These are phyloP conservation scores for Mortierella sp. DNA, from an alignment of 371 early-diverging fungal genomes.

Conservation along the genomic window DNA sequence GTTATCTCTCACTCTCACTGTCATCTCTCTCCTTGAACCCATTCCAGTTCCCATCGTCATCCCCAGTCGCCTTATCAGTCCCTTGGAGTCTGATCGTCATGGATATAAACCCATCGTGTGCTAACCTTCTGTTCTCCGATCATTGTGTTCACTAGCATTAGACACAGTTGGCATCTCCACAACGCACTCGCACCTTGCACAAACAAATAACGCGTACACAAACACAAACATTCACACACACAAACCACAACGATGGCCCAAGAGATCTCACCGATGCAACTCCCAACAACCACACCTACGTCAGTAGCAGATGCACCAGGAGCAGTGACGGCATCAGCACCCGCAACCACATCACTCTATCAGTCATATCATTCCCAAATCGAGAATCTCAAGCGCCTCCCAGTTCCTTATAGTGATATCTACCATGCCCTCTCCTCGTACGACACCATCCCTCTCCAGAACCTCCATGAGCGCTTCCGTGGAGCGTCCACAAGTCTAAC, in stretches of 20 bases:
- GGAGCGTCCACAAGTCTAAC: constrained; percentile 53
- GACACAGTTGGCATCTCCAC: no score
- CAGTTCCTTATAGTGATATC: constrained; percentile 54
- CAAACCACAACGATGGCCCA: constrained; percentile 3
- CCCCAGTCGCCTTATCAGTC: no score
- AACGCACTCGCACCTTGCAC: no score
- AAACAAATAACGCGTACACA: neutral
- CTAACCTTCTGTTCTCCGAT: no score
- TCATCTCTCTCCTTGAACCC: no score
- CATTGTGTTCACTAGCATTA: no score
- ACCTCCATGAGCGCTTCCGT: constrained; percentile 53
- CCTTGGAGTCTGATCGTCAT: no score
- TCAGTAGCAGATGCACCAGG: constrained; percentile 1
- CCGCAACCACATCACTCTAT: constrained; percentile 22
- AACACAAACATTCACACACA: constrained; percentile 9
- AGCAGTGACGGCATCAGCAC: constrained; percentile 11
- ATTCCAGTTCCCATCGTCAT: no score
- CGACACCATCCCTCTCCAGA: constrained; percentile 56
- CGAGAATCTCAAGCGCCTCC: constrained; percentile 50
- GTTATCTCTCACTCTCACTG: no score
- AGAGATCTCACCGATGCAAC: constrained; percentile 19
- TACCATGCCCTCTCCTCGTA: constrained; percentile 54
- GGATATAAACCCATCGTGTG: no score
- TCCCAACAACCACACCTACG: constrained; percentile 7
- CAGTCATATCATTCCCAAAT: constrained; percentile 47